These are phyloP conservation scores for Hyaloscypha variabilis DNA, from an alignment of 495 filamentous ascomycete genomes.

Conservation along the genomic window DNA sequence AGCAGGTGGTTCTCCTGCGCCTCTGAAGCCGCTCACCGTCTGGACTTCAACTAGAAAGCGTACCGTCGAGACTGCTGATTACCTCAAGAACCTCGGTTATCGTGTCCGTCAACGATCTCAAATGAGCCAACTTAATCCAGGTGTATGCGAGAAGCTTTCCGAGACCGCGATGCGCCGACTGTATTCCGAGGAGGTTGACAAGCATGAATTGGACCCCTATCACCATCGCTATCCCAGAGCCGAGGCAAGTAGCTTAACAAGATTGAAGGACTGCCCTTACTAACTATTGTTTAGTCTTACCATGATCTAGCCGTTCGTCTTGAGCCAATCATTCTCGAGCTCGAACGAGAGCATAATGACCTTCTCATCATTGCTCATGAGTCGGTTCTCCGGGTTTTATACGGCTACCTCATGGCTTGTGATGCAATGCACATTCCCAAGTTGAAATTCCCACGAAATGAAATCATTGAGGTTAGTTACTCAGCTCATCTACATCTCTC, in stretches of 20 bases:
- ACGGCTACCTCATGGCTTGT: constrained; percentile 98
- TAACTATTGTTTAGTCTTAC: constrained; percentile 64
- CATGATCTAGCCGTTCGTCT: constrained; percentile 96
- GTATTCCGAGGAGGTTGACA: constrained; percentile 86
- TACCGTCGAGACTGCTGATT: constrained; percentile 88
- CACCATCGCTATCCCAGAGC: constrained; percentile 96
- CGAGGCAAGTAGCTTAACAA: constrained; percentile 61
- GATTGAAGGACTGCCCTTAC: constrained; percentile 34
- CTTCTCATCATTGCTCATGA: constrained; percentile 98
- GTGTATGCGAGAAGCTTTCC: constrained; percentile 87
- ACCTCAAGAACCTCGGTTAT: constrained; percentile 75
- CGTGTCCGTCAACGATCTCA: constrained; percentile 88
- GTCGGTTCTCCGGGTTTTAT: constrained; percentile 92
- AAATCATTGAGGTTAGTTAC: constrained; percentile 84
- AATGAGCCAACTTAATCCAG: constrained; percentile 95
- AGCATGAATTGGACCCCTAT: constrained; percentile 94
- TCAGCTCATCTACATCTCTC: not conserved
- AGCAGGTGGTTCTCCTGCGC: constrained; percentile 66
- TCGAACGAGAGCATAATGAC: constrained; percentile 96
- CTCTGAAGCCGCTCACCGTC: constrained; percentile 79
- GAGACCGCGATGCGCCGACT: constrained; percentile 77
- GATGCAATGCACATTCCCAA: constrained; percentile 94
- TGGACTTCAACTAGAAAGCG: constrained; percentile 94
- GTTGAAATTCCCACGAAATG: constrained; percentile 91
- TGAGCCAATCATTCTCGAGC: constrained; percentile 97